Conservation (phyloP, 2,329 filamentous ascomycete genomes). For the Hymenoscyphus scutula region DNA sequence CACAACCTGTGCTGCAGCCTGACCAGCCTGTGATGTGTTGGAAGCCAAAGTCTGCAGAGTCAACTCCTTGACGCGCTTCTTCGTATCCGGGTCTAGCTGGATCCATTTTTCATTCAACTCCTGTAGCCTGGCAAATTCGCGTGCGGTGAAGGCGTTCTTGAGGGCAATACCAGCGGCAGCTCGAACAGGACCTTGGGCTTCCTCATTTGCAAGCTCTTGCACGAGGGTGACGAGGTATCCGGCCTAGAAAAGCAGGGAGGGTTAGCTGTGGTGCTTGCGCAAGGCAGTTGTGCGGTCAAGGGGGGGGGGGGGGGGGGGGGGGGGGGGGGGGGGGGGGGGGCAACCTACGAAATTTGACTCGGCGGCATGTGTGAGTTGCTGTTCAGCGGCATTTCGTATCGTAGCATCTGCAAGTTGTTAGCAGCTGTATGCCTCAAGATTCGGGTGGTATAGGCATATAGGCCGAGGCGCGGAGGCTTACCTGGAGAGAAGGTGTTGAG, state of each 20-base stretch:
- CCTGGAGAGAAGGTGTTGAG: constrained; percentile 93
- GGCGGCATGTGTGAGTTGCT: constrained; percentile 88
- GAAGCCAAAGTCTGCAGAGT: constrained; percentile 86
- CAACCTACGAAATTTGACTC: constrained; percentile 88
- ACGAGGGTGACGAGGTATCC: constrained; percentile 91
- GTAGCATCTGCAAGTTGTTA: constrained; percentile 68
- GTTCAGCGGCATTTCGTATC: constrained; percentile 86
- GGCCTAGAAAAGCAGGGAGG: constrained; percentile 55
- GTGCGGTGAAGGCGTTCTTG: constrained; percentile 96
- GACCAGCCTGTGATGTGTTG: constrained; percentile 76
- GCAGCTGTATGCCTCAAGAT: constrained; percentile 18
- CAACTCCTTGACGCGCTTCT: constrained; percentile 82
- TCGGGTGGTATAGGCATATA: not conserved
- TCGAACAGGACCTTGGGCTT: constrained; percentile 78
- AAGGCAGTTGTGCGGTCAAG: constrained; percentile 32
- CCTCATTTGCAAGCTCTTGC: constrained; percentile 90
- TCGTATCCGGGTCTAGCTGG: constrained; percentile 76
- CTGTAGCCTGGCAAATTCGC: constrained; percentile 82
- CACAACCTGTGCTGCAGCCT: constrained; percentile 91
- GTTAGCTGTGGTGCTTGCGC: constrained; percentile 19
- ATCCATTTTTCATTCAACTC: constrained; percentile 95
- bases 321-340: constrained; percentile 30
- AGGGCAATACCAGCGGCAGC: constrained; percentile 92
- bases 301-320: constrained; percentile 27
- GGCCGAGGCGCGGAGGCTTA: constrained; percentile 46